Evolutionary conservation across 139 green algal species (phyloP), one percentile per base, ranked within the genome.

Genomic region (Chlorella ohadii): DNA sequence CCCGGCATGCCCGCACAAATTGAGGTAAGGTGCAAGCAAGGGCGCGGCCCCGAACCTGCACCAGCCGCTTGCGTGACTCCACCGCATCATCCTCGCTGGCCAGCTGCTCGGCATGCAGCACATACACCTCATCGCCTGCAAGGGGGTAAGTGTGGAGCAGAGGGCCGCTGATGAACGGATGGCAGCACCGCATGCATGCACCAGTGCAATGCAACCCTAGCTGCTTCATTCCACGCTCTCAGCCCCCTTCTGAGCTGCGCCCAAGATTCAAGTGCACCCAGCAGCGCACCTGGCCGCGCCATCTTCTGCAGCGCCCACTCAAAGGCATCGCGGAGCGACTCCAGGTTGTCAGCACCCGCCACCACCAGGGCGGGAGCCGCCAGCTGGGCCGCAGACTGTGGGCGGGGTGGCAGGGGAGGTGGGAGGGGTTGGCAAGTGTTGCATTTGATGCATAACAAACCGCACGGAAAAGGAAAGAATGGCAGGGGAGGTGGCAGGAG

Each of bases 281-380:
- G 44, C 44, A 51, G 44, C 44, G 44, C 28, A 78, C 76, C 76
- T 11, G 67, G 56, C 34, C 38, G 33, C 28, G 82, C 77, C 25
- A 86, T 65, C 41, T 80, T 71, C 13, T 39, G 36, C 57, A 90
- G 34, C 34, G 78, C 77, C 79, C 70, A 90, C 27, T 88, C 82
- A 55, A 90, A 88, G 25, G 57, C 72, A 55, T 17, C 72, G 9
- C 73, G 55, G 67, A 90, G 82, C 3, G 31, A 56, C 27, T 66
- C 31, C 20, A 90, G 25, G 71, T 86, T 74, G 67, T 85, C 77
- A 13, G 57, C 34, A 7, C 67, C 86, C 1, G 82, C 82, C 39
- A 87, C 82, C 31, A 87, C 31, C 16, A 90, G 16, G 4, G 33
- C 57, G 4, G 57, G 78, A 3, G 81, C 73, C 1, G 72, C 28